Evolutionary conservation across 75 land plant species (phyloP).

Genomic region (Pinus albicaulis): DNA sequence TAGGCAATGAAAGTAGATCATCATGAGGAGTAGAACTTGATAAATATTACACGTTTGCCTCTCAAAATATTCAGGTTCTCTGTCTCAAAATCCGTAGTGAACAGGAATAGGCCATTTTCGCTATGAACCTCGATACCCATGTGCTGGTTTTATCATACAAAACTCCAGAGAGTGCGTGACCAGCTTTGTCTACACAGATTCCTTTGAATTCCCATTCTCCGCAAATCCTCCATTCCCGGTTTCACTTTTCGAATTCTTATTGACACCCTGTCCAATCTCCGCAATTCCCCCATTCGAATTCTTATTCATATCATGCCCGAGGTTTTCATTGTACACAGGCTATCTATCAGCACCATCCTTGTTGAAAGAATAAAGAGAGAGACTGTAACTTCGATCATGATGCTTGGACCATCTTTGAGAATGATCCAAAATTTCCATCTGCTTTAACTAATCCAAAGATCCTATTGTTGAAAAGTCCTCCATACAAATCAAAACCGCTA

Average conservation of each 20-base stretch:
- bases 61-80: no score
- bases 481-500: constrained; percentile 8
- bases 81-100: no score
- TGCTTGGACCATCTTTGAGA: no score
- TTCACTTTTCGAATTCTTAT: background rate
- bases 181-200: background rate
- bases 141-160: no score
- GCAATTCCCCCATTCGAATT: background rate
- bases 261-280: background rate
- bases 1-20: constrained; percentile 63
- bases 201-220: constrained; percentile 3
- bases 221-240: background rate
- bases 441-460: constrained; percentile 2
- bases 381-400: background rate
- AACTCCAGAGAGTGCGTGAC: no score
- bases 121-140: no score
- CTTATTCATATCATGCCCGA: background rate
- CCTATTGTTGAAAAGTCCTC: constrained; percentile 1
- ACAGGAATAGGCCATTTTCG: no score
- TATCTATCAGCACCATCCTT: background rate
- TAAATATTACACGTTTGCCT: constrained; percentile 48
- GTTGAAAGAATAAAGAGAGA: background rate
- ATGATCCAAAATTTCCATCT: background rate
- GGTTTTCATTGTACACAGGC: background rate
- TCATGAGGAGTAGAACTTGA: constrained; percentile 37